Evolutionary conservation across 257 asterid species (phyloP).

Genomic region (Solanum sitiens): DNA sequence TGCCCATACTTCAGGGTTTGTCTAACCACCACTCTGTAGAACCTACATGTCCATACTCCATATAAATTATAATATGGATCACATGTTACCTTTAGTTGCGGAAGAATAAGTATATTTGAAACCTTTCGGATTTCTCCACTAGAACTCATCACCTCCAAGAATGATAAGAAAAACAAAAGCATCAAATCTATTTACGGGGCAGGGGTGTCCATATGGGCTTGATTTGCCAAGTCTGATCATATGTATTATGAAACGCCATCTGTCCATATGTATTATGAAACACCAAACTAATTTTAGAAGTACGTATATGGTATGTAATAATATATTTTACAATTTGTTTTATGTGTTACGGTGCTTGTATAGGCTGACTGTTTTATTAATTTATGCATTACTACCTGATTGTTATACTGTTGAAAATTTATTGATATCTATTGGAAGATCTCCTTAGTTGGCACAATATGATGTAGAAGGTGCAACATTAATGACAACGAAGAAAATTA

Average conservation of each 20-base stretch:
- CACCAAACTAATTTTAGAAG: background rate
- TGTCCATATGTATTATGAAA: background rate
- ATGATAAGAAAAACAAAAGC: background rate
- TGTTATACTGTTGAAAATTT: background rate
- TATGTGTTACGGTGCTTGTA: background rate
- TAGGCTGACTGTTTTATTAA: background rate
- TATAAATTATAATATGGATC: background rate
- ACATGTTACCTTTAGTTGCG: background rate
- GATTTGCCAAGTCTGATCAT: background rate
- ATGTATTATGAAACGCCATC: background rate
- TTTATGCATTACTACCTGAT: background rate
- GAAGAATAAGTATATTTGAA: background rate
- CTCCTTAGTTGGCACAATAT: background rate
- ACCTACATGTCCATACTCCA: background rate
- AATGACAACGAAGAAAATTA: background rate
- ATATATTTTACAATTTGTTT: background rate
- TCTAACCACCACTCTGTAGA: background rate
- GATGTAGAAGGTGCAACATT: background rate
- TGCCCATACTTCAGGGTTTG: background rate
- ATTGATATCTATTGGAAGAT: background rate
- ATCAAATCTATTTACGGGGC: background rate
- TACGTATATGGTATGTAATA: background rate
- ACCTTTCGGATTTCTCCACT: background rate
- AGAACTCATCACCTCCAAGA: background rate
- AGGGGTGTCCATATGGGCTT: background rate